phyloP scores from a whole-genome alignment of 768 basidiomycete species.

The Nevesoporus exiguus region DNA sequence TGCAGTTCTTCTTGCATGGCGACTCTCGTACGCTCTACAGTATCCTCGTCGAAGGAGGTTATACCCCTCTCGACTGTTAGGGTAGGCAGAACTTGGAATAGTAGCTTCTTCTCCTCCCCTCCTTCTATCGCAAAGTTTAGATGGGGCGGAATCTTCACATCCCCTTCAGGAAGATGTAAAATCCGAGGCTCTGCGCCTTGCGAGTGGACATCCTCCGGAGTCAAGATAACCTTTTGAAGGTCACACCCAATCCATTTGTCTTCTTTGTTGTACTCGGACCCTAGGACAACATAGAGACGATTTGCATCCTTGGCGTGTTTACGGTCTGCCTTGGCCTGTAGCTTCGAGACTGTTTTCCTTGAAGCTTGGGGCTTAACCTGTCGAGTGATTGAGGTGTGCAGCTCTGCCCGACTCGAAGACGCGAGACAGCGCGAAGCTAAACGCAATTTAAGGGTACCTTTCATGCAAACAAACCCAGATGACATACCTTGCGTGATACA shows the following conservation, averaged over 20 bases:
- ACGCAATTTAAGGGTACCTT: neutral
- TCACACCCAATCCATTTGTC: constrained; percentile 64
- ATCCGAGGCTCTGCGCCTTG: constrained; percentile 22
- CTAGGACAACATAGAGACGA: constrained; percentile 69
- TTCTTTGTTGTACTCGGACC: constrained; percentile 62
- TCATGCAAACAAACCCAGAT: neutral
- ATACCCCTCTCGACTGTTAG: constrained; percentile 40
- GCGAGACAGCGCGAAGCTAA: constrained; percentile 39
- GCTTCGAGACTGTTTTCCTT: constrained; percentile 42
- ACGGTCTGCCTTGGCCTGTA: constrained; percentile 43
- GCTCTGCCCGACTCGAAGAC: constrained; percentile 38
- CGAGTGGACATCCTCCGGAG: constrained; percentile 44
- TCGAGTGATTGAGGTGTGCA: constrained; percentile 50
- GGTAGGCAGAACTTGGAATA: constrained; percentile 67
- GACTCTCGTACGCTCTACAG: constrained; percentile 20
- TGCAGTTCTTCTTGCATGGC: constrained; percentile 35
- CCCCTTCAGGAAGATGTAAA: constrained; percentile 32
- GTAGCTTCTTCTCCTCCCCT: constrained; percentile 47
- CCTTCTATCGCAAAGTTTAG: constrained; percentile 64
- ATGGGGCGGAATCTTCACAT: constrained; percentile 47
- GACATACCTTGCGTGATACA: constrained; percentile 21
- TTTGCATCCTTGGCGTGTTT: constrained; percentile 36
- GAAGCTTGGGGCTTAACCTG: constrained; percentile 36
- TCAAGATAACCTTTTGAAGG: constrained; percentile 61
- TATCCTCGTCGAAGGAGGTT: constrained; percentile 16